Evolutionary conservation across 2,329 filamentous ascomycete genomes (phyloP).

Genomic region (Colletotrichum limetticola): DNA sequence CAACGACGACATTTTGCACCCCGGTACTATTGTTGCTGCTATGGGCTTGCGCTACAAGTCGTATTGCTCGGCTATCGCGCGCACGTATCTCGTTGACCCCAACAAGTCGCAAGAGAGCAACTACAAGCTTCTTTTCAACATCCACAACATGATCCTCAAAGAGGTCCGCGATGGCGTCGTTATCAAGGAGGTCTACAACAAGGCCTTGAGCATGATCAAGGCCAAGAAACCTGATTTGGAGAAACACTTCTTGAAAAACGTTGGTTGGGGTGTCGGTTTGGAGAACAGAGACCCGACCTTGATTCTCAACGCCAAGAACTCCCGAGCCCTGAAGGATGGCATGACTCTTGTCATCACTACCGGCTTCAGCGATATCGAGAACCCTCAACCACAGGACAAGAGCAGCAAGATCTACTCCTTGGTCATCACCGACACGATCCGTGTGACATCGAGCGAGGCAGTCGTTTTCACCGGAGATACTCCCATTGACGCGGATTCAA

Average conservation of each 20-base stretch:
- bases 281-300: slow-evolving; percentile 89
- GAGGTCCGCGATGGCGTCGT: slow-evolving; percentile 87
- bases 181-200: slow-evolving; percentile 91
- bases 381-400: slow-evolving; percentile 88
- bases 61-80: slow-evolving; percentile 90
- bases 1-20: slow-evolving; percentile 84
- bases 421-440: slow-evolving; percentile 91
- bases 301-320: slow-evolving; percentile 87
- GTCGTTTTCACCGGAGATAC: slow-evolving; percentile 95
- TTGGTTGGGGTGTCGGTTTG: slow-evolving; percentile 92
- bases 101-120: slow-evolving; percentile 95
- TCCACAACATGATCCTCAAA: slow-evolving; percentile 92
- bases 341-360: slow-evolving; percentile 96
- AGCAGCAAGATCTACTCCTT: slow-evolving; percentile 90
- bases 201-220: slow-evolving; percentile 82
- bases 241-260: slow-evolving; percentile 92
- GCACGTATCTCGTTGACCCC: slow-evolving; percentile 96
- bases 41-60: slow-evolving; percentile 95
- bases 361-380: slow-evolving; percentile 89
- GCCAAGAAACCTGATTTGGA: slow-evolving; percentile 95
- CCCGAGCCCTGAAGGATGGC: slow-evolving; percentile 85
- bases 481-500: slow-evolving; percentile 89
- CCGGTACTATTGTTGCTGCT: slow-evolving; percentile 92
- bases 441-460: slow-evolving; percentile 81
- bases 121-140: slow-evolving; percentile 86